phyloP scores from a whole-genome alignment of 2,329 filamentous ascomycete genomes.

The Teratosphaeria destructans region DNA sequence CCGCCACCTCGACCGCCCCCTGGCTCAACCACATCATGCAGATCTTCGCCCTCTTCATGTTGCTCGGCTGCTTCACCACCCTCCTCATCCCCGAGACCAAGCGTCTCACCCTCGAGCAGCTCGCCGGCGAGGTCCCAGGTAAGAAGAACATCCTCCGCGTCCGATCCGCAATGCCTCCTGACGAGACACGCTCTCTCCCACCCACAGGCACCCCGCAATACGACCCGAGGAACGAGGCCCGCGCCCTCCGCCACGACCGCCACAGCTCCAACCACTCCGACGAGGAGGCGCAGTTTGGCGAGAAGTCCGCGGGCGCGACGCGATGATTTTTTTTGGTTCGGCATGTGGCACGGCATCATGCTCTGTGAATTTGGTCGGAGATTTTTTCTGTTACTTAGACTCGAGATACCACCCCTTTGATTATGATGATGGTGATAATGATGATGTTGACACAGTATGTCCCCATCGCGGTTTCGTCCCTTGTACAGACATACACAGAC shows the following conservation, averaged over 20 bases:
- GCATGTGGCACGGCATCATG: neutral
- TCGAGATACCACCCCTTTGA: neutral
- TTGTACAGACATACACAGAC: neutral
- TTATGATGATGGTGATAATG: neutral
- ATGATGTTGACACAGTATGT: neutral
- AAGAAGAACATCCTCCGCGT: neutral
- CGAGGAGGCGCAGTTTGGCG: constrained; percentile 1
- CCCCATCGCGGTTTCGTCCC: neutral
- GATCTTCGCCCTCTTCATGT: constrained; percentile 73
- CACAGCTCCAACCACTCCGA: neutral
- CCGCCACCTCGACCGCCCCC: constrained; percentile 41
- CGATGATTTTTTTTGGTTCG: neutral
- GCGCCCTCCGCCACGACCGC: constrained; percentile 2
- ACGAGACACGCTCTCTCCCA: no score
- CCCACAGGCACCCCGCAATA: constrained; percentile 39
- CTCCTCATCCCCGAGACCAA: constrained; percentile 68
- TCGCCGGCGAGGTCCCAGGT: constrained; percentile 52
- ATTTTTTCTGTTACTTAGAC: neutral
- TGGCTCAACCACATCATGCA: constrained; percentile 67
- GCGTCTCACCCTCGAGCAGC: constrained; percentile 59
- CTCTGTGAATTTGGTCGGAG: neutral
- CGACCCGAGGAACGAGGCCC: constrained; percentile 20
- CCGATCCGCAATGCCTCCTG: no score
- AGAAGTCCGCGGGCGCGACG: neutral
- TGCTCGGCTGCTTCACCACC: constrained; percentile 57